Conservation (phyloP, 352 stramenopile genomes). For the Thalassiosira tumida region DNA sequence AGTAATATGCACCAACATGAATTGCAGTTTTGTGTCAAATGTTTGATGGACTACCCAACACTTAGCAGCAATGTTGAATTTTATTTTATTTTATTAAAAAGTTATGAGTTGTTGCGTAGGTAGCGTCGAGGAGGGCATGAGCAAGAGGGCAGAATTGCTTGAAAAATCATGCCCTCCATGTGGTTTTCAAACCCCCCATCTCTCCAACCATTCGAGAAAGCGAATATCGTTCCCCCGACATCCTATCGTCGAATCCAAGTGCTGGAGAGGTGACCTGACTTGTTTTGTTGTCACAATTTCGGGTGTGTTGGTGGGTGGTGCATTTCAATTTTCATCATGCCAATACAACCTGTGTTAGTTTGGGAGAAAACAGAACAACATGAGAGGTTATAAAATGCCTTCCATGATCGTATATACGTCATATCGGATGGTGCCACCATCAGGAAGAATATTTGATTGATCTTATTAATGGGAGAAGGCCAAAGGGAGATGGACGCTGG, state of each 20-base stretch:
- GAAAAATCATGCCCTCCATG: not conserved
- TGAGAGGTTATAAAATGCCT: not conserved
- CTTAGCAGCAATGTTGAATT: not conserved
- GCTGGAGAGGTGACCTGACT: not conserved
- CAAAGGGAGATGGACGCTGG: not conserved
- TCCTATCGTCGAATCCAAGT: not conserved
- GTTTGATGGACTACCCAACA: not conserved
- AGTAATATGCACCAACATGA: no score
- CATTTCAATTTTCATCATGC: not conserved
- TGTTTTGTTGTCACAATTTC: not conserved
- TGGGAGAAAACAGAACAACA: not conserved
- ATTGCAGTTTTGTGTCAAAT: not conserved
- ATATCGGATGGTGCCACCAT: not conserved
- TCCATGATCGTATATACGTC: not conserved
- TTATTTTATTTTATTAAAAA: not conserved
- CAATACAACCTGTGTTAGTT: not conserved
- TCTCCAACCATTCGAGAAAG: not conserved
- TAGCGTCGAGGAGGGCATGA: not conserved
- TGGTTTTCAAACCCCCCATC: not conserved
- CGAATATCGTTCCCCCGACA: not conserved
- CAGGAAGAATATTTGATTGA: not conserved
- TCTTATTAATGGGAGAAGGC: not conserved
- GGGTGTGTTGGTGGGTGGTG: not conserved
- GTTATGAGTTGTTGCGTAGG: not conserved
- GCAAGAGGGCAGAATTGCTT: not conserved